A percentile compares a stretch with the other conserved stretches of the same genome.
Evolutionary conservation across 768 basidiomycete species (phyloP).

Genomic region (Pholiota molesta): DNA sequence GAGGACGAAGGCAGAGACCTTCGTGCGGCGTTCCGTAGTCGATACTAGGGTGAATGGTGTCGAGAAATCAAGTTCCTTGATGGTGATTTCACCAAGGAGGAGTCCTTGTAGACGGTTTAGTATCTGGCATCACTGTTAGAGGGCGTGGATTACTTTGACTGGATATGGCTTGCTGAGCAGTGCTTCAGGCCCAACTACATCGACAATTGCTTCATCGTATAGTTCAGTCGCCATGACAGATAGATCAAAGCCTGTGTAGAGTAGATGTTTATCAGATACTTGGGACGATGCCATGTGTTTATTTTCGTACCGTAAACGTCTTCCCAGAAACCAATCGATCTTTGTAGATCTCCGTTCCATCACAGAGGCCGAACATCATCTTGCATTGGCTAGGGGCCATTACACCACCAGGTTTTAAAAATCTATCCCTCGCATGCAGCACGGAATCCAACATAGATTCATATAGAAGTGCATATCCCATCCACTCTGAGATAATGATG

Average conservation of each 20-base stretch:
- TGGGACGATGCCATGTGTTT: not conserved
- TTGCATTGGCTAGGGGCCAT: constrained; percentile 91
- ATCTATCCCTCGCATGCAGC: constrained; percentile 83
- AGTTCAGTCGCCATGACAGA: constrained; percentile 76
- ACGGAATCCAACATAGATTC: constrained; percentile 99
- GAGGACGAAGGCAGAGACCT: constrained; percentile 79
- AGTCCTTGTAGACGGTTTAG: constrained; percentile 58
- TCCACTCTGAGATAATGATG: constrained; percentile 97
- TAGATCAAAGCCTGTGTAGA: constrained; percentile 77
- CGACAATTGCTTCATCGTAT: constrained; percentile 83
- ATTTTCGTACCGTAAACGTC: constrained; percentile 78
- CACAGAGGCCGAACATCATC: constrained; percentile 84
- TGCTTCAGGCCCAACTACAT: constrained; percentile 69
- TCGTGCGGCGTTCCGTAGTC: constrained; percentile 58
- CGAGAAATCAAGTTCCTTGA: constrained; percentile 78
- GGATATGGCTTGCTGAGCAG: constrained; percentile 63
- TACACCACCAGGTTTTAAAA: constrained; percentile 74
- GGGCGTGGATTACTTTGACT: constrained; percentile 59
- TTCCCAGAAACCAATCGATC: constrained; percentile 91
- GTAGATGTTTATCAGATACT: not conserved
- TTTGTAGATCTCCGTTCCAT: constrained; percentile 72
- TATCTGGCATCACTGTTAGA: not conserved
- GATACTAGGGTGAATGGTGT: constrained; percentile 78
- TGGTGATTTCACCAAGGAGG: constrained; percentile 60
- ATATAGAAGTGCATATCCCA: constrained; percentile 91